Evolutionary conservation across 495 filamentous ascomycete species (phyloP), one percentile per base, ranked within the genome.

Genomic region (Podospora tetraspora): DNA sequence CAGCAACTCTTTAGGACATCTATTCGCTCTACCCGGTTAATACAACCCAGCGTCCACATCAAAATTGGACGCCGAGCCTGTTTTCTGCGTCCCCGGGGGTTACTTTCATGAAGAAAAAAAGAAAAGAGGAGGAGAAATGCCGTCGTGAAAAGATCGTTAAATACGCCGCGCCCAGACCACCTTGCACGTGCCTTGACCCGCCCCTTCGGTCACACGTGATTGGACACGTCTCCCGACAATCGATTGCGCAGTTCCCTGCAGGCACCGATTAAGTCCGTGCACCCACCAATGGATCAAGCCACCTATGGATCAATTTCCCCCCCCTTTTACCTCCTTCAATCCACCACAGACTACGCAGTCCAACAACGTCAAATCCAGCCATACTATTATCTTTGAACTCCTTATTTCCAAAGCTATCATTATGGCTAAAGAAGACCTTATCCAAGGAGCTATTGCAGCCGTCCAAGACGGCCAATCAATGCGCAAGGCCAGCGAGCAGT

Each of bases 1-100:
- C 79, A 79, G 76, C 81, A 80, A 83, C 83, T 84, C 82, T 84
- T 84, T 74, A 71, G 81, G 82, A 52, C 73, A 56, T 75, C 72
- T 74, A 73, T 81, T 81, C 74, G 60, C 66, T 82, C 79, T 83
- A 66, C 80, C 82, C 80, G 79, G 79, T 74, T 81, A 76, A 79
- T 78, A 79, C 82, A 84, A 82, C 82, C 78, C 76, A 29, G 72
- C 78, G 79, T 70, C 75, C 72, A 75, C 67, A 64, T 65, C 63
- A 59, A 66, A 69, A 66, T 63, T 66, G 68, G 71, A 73, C 79
- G 78, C 69, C 69, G 77, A 78, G 82, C 80, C 81, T 78, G 72
- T 67, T 74, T 77, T 80, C 78, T 79, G 77, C 76, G 70, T 75
- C 72, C 63, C 78, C 74, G 79, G 81, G 74, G 76, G 72, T 61